Conservation (phyloP, 371 early-diverging fungal species). For the Cladochytrium tenue region DNA sequence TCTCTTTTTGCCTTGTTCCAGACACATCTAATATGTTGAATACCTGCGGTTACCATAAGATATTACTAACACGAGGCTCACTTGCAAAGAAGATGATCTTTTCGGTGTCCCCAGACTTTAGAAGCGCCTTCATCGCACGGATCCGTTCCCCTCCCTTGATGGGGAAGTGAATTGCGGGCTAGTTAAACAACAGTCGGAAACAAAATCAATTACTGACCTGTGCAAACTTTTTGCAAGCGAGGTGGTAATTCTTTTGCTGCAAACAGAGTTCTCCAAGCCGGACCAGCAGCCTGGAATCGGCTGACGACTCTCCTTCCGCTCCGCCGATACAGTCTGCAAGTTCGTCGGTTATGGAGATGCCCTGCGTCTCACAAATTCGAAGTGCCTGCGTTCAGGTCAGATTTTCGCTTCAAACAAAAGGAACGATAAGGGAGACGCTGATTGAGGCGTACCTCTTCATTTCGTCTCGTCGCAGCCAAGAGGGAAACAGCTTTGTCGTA, state of each 20-base stretch:
- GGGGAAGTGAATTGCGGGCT: neutral
- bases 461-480: slow-evolving; percentile 26
- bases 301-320: slow-evolving; percentile 16
- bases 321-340: slow-evolving; percentile 33
- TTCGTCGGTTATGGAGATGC: slow-evolving; percentile 42
- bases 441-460: slow-evolving; percentile 25
- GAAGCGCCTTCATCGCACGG: slow-evolving; percentile 50
- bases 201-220: slow-evolving; percentile 21
- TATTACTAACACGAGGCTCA: slow-evolving; percentile 16
- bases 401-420: neutral
- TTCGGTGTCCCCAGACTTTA: slow-evolving; percentile 51
- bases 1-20: slow-evolving; percentile 51
- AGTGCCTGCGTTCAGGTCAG: too few species aligned
- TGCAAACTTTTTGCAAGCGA: slow-evolving; percentile 54
- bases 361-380: slow-evolving; percentile 26
- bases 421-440: neutral
- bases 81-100: slow-evolving; percentile 58
- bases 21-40: slow-evolving; percentile 34
- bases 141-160: slow-evolving; percentile 48
- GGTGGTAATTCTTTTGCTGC: slow-evolving; percentile 35
- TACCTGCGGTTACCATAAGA: neutral
- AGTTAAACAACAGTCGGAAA: neutral
- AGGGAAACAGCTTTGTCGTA: slow-evolving; percentile 35
- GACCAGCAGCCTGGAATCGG: slow-evolving; percentile 20
- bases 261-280: slow-evolving; percentile 44